A percentile compares a stretch with the other conserved stretches of the same genome.
Evolutionary conservation across 2,329 filamentous ascomycete genomes (phyloP).

Genomic region (Bimuria novae-zelandiae): DNA sequence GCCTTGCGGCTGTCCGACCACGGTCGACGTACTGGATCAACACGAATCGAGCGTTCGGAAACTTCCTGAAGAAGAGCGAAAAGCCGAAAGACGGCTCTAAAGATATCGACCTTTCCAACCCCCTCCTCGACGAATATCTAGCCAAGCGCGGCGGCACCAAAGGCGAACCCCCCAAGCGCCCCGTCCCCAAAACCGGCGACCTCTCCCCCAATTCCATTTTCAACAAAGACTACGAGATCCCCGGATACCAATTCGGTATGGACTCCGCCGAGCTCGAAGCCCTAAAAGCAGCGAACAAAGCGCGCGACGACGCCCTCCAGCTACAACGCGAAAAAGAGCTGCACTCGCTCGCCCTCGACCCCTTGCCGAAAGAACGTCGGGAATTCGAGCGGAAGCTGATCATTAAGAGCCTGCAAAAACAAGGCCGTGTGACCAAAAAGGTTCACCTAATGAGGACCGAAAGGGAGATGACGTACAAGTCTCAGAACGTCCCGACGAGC

Average conservation of each 20-base stretch:
- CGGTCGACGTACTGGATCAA: constrained; percentile 22
- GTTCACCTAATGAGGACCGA: constrained; percentile 71
- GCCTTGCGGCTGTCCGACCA: constrained; percentile 29
- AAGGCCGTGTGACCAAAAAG: constrained; percentile 64
- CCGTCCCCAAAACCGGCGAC: constrained; percentile 21
- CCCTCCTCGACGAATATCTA: constrained; percentile 66
- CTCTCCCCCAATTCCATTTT: constrained; percentile 30
- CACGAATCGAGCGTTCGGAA: constrained; percentile 21
- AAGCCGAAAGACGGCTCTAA: constrained; percentile 2
- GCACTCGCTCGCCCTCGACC: constrained; percentile 71
- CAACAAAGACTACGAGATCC: constrained; percentile 29
- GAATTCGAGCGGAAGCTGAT: constrained; percentile 86
- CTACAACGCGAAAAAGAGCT: constrained; percentile 38
- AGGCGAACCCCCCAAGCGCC: constrained; percentile 7
- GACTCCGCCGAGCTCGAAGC: constrained; percentile 19
- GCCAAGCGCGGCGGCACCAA: constrained; percentile 21
- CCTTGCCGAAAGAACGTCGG: constrained; percentile 70
- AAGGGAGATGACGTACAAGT: constrained; percentile 63
- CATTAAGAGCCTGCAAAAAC: constrained; percentile 71
- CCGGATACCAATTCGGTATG: constrained; percentile 27
- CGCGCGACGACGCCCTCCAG: constrained; percentile 9
- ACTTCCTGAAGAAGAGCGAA: constrained; percentile 3
- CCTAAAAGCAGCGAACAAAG: constrained; percentile 17
- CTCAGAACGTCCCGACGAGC: constrained; percentile 77
- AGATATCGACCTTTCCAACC: constrained; percentile 48